A percentile compares a stretch with the other conserved stretches of the same genome.
Evolutionary conservation across 2,329 filamentous ascomycete genomes (phyloP).

Genomic region (Fusarium longipes): DNA sequence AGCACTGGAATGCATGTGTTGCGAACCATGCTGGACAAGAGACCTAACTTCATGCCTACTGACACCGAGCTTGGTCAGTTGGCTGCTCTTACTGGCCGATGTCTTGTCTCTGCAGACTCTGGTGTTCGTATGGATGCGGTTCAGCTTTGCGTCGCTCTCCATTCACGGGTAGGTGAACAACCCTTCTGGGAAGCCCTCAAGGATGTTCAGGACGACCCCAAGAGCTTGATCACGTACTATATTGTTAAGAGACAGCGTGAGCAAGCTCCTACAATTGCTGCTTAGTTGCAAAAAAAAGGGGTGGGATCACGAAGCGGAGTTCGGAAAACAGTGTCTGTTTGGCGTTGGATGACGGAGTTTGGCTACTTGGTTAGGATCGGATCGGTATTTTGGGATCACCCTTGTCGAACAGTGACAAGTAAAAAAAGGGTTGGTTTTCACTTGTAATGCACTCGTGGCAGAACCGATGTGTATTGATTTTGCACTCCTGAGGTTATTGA

Average conservation of each 20-base stretch:
- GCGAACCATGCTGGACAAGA: conserved; percentile 66
- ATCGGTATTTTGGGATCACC: conserved; percentile 6
- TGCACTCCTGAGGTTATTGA: conserved; percentile 33
- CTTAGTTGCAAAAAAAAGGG: neutral
- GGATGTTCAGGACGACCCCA: conserved; percentile 74
- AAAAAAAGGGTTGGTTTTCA: conserved; percentile 13
- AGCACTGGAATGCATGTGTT: conserved; percentile 74
- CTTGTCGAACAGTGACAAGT: conserved; percentile 8
- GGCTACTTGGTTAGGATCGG: conserved; percentile 10
- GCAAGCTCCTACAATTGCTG: conserved; percentile 41
- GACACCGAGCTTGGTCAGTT: conserved; percentile 65
- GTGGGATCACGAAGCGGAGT: conserved; percentile 8
- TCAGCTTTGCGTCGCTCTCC: conserved; percentile 79
- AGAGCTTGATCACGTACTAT: conserved; percentile 84
- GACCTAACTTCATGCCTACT: conserved; percentile 60
- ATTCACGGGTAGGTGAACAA: conserved; percentile 69
- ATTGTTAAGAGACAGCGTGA: conserved; percentile 77
- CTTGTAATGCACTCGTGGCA: conserved; percentile 20
- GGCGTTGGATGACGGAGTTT: conserved; percentile 44
- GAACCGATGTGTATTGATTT: conserved; percentile 23
- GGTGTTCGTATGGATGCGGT: conserved; percentile 80
- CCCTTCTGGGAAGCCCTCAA: conserved; percentile 76
- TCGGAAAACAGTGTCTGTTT: conserved; percentile 1
- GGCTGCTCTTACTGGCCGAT: conserved; percentile 63
- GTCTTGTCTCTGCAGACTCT: conserved; percentile 69